Evolutionary conservation across 495 filamentous ascomycete genomes (phyloP), one percentile per base, ranked within the genome.

Genomic region (Lentithecium fluviatile): DNA sequence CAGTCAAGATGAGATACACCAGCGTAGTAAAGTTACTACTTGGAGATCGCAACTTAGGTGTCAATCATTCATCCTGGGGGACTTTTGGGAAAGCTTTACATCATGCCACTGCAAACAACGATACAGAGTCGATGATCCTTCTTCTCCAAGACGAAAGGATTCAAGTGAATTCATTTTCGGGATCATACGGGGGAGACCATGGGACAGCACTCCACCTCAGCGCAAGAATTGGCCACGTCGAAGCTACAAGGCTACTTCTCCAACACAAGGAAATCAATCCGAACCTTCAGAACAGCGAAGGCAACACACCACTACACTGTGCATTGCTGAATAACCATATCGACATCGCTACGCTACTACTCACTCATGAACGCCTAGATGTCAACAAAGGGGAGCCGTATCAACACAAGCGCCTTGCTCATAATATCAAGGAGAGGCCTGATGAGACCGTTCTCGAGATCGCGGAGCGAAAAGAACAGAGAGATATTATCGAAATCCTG

Each of bases 401-500:
- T n/a, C n/a, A n/a, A n/a, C n/a, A n/a, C n/a, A n/a, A n/a, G n/a
- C 10, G 29, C 29, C 29, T 32, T 32, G 29, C 10, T 10, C 29
- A 32, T 32, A 32, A 4, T 32, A 32, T 3, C 29, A 32, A 32
- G 29, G 10, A 32, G 29, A 3, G 10, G 29, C 29, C 29, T 10
- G 29, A 32, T 32, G 29, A 46, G 23, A 36, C 53, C 19, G 25
- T 25, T 3, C 25, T 47, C 40, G 12, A 25, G 10, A 23, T 47
- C 21, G 53, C 52, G 25, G 45, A 15, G 36, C n/a, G 8, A 3
- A 5, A 25, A 17, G 37, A 37, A 15, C 37, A 56, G 36, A 25
- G 4, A 29, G 52, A 56, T 25, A 56, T 45, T 32, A 32, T 45
- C 36, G 24, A 45, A 13, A 5, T 56, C 52, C 52, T 56, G 6